Evolutionary conservation across 768 basidiomycete species (phyloP).

Genomic region (Gelatoporia subvermispora): DNA sequence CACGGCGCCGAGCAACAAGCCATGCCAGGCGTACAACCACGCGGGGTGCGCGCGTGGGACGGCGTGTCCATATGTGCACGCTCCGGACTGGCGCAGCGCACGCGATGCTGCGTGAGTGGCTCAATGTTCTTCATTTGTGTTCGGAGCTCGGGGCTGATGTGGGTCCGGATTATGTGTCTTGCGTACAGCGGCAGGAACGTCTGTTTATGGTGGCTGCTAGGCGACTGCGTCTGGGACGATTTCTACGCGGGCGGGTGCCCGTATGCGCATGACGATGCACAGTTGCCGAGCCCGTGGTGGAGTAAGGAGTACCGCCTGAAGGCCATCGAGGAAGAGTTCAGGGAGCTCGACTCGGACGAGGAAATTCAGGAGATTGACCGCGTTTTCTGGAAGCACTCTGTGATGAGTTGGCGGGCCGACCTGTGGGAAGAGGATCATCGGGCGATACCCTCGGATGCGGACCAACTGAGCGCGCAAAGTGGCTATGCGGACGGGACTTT

Average conservation of each 20-base stretch:
- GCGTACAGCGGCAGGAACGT: slow-evolving; percentile 48
- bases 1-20: slow-evolving; percentile 36
- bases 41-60: slow-evolving; percentile 40
- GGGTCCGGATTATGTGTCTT: too few relatives aligned
- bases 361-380: too few relatives aligned
- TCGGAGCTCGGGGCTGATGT: too few relatives aligned
- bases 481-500: too few relatives aligned
- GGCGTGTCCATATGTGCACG: slow-evolving; percentile 45
- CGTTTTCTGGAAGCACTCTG: too few relatives aligned
- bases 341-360: too few relatives aligned
- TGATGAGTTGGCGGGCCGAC: too few relatives aligned
- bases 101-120: slow-evolving; percentile 47
- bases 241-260: slow-evolving; percentile 28
- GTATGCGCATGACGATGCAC: slow-evolving; percentile 44
- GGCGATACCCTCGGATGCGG: too few relatives aligned
- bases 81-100: slow-evolving; percentile 50
- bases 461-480: too few relatives aligned
- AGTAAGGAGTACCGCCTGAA: not conserved
- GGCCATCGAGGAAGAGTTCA: too few relatives aligned
- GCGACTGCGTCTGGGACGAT: slow-evolving; percentile 33
- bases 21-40: slow-evolving; percentile 56
- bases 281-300: slow-evolving; percentile 50
- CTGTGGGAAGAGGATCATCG: too few relatives aligned
- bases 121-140: not conserved
- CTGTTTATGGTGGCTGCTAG: slow-evolving; percentile 38